Conservation (phyloP, 495 filamentous ascomycete species). For the Hypoxylon lienhwacheense region DNA sequence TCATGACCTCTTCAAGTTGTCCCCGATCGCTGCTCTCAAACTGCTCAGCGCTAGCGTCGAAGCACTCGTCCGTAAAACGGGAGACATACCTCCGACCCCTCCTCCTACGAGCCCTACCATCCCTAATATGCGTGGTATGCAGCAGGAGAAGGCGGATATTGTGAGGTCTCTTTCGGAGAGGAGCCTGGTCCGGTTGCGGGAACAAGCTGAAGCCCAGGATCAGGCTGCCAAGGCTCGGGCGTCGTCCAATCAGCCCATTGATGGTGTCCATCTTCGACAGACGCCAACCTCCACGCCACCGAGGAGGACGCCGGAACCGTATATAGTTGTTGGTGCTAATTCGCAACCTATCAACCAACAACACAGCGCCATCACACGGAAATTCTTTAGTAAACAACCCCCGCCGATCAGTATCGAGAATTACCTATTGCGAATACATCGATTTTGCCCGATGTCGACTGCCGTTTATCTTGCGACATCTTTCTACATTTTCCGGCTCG, state of each 20-base stretch:
- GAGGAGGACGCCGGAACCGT: slow-evolving; percentile 42
- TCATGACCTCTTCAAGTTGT: slow-evolving; percentile 70
- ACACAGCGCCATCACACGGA: slow-evolving; percentile 77
- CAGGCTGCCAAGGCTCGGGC: slow-evolving; percentile 12
- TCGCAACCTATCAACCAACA: slow-evolving; percentile 67
- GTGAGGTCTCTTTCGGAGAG: slow-evolving; percentile 55
- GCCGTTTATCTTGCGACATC: slow-evolving; percentile 92
- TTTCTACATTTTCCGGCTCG: slow-evolving; percentile 82
- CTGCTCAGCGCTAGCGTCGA: slow-evolving; percentile 74
- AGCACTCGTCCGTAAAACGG: slow-evolving; percentile 67
- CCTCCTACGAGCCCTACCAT: slow-evolving; percentile 61
- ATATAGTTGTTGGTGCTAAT: slow-evolving; percentile 61
- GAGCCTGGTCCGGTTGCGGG: slow-evolving; percentile 44
- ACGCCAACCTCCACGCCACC: slow-evolving; percentile 29
- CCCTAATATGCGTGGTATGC: slow-evolving; percentile 61
- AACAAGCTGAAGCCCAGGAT: slow-evolving; percentile 36
- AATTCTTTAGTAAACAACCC: slow-evolving; percentile 86
- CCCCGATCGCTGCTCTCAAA: slow-evolving; percentile 74
- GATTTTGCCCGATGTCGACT: slow-evolving; percentile 93
- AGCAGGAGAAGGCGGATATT: slow-evolving; percentile 61
- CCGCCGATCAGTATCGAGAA: slow-evolving; percentile 80
- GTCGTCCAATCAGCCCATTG: slow-evolving; percentile 39
- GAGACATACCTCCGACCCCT: slow-evolving; percentile 74
- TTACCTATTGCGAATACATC: slow-evolving; percentile 84
- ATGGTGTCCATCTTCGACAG: slow-evolving; percentile 50